Evolutionary conservation across 2,329 filamentous ascomycete species (phyloP).

Genomic region (Colletotrichum karsti): DNA sequence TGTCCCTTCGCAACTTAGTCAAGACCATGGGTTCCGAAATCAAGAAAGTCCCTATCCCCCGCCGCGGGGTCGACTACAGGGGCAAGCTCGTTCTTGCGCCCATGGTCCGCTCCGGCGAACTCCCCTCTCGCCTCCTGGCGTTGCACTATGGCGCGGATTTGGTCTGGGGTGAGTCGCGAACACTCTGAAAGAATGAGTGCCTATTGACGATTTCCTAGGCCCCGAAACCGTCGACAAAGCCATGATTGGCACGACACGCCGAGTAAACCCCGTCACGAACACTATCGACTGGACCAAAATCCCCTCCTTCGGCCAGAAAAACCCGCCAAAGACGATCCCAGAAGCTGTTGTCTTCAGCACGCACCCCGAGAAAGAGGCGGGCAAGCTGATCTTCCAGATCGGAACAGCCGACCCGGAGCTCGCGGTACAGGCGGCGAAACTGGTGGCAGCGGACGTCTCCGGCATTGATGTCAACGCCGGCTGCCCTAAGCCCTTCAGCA

Average conservation of each 20-base stretch:
- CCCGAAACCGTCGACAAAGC: constrained; percentile 94
- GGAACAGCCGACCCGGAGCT: constrained; percentile 85
- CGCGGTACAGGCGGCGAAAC: constrained; percentile 83
- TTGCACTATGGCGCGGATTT: constrained; percentile 96
- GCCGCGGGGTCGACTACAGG: constrained; percentile 90
- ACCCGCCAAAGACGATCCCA: constrained; percentile 59
- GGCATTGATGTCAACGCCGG: constrained; percentile 98
- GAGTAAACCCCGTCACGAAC: constrained; percentile 77
- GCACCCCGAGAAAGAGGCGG: constrained; percentile 79
- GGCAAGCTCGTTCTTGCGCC: constrained; percentile 94
- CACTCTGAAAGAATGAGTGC: too few relatives aligned
- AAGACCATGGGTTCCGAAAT: constrained; percentile 65
- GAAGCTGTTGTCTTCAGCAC: constrained; percentile 85
- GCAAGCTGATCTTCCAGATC: constrained; percentile 87
- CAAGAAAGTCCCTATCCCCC: constrained; percentile 83
- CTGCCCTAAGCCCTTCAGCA: constrained; percentile 98
- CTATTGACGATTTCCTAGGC: constrained; percentile 54
- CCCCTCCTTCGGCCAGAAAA: constrained; percentile 74
- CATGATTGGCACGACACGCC: constrained; percentile 86
- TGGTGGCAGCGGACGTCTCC: constrained; percentile 87
- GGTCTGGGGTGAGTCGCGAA: constrained; percentile 78
- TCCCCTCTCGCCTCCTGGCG: constrained; percentile 87
- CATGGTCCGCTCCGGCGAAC: constrained; percentile 97
- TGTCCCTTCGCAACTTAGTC: constrained; percentile 39
- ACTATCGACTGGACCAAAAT: constrained; percentile 87